phyloP scores from a whole-genome alignment of 192 early-diverging fungal genomes.

The Mortierella antarctica region DNA sequence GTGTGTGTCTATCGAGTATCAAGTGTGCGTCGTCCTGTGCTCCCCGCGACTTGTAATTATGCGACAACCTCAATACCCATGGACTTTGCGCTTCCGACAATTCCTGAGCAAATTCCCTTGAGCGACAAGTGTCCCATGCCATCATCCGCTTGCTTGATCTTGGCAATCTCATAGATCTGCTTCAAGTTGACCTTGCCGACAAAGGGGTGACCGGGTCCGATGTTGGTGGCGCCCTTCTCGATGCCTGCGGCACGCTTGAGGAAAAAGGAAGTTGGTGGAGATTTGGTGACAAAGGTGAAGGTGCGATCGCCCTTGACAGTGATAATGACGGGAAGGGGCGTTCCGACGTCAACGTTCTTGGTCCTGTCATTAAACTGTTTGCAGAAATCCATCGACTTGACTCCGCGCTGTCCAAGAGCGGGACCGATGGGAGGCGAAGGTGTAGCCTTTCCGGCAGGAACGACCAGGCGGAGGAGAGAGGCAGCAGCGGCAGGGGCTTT shows the following conservation, averaged over 20 bases:
- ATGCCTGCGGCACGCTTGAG: conserved; percentile 89
- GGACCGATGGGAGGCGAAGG: conserved; percentile 95
- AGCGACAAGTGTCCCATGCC: conserved; percentile 78
- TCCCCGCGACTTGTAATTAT: conserved; percentile 48
- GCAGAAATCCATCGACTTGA: conserved; percentile 99
- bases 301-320: conserved; percentile 91
- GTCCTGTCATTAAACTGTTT: conserved; percentile 98
- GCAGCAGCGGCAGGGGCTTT: conserved; percentile 52
- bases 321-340: conserved; percentile 87
- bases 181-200: conserved; percentile 89
- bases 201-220: conserved; percentile 71
- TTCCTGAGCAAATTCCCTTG: conserved; percentile 73
- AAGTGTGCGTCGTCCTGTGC: not conserved
- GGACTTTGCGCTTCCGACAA: conserved; percentile 81
- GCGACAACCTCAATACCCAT: conserved; percentile 90
- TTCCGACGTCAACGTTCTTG: conserved; percentile 81
- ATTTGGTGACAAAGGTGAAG: conserved; percentile 89
- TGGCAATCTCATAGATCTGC: conserved; percentile 95
- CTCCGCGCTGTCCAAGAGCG: conserved; percentile 94
- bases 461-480: conserved; percentile 72
- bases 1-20: not conserved
- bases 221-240: conserved; percentile 84
- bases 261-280: conserved; percentile 90
- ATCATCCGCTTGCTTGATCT: conserved; percentile 87
- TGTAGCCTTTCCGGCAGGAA: conserved; percentile 93